Evolutionary conservation across 352 stramenopile genomes (phyloP), one percentile per base, ranked within the genome.

Genomic region (Phytophthora cactorum): DNA sequence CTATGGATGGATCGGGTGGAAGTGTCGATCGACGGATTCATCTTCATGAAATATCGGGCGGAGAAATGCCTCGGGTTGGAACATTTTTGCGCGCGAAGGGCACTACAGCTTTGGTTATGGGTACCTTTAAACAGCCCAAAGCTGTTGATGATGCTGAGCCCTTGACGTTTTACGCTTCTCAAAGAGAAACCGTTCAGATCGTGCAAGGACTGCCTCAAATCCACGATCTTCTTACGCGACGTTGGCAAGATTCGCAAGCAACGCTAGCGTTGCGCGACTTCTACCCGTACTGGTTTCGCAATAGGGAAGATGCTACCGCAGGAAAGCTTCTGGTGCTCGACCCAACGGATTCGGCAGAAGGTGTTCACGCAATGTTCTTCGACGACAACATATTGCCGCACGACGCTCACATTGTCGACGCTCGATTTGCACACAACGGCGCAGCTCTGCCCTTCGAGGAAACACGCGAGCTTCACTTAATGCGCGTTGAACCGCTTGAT

Each of bases 211-310:
- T 94, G 10, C 59, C 75, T 1, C 41, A 56, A 5, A 92, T 92
- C 58, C 78, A 91, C 51, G 31, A 68, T 9, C 76, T 89, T 51
- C 68, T 94, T 36, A 77, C 74, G n/a, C 56, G 63, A 1, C 62
- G 57, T 22, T 93, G 85, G 85, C 66, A 77, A 32, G 51, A 63
- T 1, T 70, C 58, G 17, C 81, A 93, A 53, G 74, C 72, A 2
- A 92, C 86, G 17, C 74, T 94, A 2, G 86, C 86, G 29, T 63
- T 94, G 51, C 82, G 86, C 0, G 86, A 94, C 65, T 92, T 90
- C 50, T 94, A 94, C 41, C 82, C 84, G 34, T 81, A 81, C 46
- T 94, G 86, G 86, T 92, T 90, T 50, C 52, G 29, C 32, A 77
- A 90, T 17, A 55, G 62, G 14, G 81, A 92, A 70, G 72, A 72